phyloP scores from a whole-genome alignment of 1,139 yeast genomes.

The Hemisphaericaspora xylanilytica region DNA sequence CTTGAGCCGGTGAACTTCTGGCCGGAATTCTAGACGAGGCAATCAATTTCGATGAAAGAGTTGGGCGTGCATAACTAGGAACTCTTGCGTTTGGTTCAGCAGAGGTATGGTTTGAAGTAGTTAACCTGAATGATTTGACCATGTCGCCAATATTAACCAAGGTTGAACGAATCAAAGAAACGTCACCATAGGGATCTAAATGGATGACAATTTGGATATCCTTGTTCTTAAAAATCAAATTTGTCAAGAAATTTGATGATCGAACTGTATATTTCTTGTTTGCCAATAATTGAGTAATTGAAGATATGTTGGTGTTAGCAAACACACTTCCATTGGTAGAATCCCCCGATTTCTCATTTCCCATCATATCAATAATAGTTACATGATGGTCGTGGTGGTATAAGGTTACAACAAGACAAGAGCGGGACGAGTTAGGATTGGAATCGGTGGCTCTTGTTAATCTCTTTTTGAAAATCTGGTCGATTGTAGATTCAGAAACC shows the following conservation, averaged over 20 bases:
- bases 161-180: slow-evolving; percentile 25
- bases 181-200: slow-evolving; percentile 30
- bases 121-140: slow-evolving; percentile 19
- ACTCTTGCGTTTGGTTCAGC: slow-evolving; percentile 8
- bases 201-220: slow-evolving; percentile 25
- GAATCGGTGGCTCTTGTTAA: slow-evolving; percentile 21
- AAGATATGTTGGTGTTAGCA: slow-evolving; percentile 29
- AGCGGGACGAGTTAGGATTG: slow-evolving; percentile 25
- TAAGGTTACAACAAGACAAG: slow-evolving; percentile 29
- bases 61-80: slow-evolving; percentile 35
- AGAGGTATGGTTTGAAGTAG: neutral
- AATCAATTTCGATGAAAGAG: slow-evolving; percentile 17
- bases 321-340: slow-evolving; percentile 17
- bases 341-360: slow-evolving; percentile 23
- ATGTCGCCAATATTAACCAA: slow-evolving; percentile 27
- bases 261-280: slow-evolving; percentile 13
- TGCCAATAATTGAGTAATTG: slow-evolving; percentile 28
- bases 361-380: slow-evolving; percentile 33
- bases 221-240: slow-evolving; percentile 25
- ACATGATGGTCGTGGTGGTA: slow-evolving; percentile 19
- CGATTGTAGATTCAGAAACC: slow-evolving; percentile 11
- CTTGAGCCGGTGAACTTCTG: neutral
- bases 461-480: slow-evolving; percentile 21
- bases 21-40: neutral
- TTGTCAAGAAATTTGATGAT: slow-evolving; percentile 29